Evolutionary conservation across 2,329 filamentous ascomycete species (phyloP).

Genomic region (Fusarium nematophilum): DNA sequence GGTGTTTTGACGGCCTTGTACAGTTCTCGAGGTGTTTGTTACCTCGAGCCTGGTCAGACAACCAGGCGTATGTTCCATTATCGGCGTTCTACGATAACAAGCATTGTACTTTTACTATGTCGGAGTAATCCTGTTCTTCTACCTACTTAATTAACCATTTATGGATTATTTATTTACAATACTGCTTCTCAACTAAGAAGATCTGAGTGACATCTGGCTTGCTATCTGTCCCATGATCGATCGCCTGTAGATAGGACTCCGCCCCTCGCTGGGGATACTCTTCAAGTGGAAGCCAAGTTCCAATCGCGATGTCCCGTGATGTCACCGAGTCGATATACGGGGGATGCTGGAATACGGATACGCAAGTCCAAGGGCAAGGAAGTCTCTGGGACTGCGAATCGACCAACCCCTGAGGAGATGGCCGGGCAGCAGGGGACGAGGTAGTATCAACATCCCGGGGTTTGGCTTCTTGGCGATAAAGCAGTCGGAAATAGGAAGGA

Average conservation of each 20-base stretch:
- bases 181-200: too few relatives aligned
- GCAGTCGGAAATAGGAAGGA: background rate
- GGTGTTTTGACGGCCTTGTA: constrained; percentile 9
- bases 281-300: background rate
- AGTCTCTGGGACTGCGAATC: background rate
- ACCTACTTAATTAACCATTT: too few relatives aligned
- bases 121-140: too few relatives aligned
- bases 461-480: background rate
- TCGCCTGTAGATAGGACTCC: background rate
- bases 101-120: too few relatives aligned
- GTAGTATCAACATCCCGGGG: background rate
- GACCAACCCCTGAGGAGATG: background rate
- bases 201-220: too few relatives aligned
- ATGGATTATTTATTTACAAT: too few relatives aligned
- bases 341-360: constrained; percentile 14
- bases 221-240: too few relatives aligned
- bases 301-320: background rate
- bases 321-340: background rate
- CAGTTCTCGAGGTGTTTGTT: constrained; percentile 4
- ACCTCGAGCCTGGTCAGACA: background rate
- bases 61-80: background rate
- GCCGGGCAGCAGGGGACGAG: constrained; percentile 1
- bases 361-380: constrained; percentile 11
- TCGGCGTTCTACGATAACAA: too few relatives aligned
- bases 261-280: background rate